These are phyloP conservation scores for Myxozyma neglecta DNA, from an alignment of 805 yeast genomes.

Conservation along the genomic window DNA sequence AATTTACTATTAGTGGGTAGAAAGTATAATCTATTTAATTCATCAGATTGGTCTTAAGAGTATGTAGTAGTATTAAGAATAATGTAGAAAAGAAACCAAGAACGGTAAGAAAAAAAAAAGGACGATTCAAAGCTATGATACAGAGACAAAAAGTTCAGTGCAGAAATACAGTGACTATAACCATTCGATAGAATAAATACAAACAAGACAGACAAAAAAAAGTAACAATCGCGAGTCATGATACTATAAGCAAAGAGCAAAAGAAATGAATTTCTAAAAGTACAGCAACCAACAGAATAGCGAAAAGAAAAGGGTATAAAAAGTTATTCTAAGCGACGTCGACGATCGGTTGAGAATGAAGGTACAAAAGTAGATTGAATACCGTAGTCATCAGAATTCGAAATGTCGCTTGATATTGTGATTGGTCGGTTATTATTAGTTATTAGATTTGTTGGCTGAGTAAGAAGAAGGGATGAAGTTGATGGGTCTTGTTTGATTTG, in stretches of 20 bases:
- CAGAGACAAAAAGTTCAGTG: too few relatives aligned
- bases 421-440: background rate
- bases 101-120: too few relatives aligned
- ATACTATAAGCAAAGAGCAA: background rate
- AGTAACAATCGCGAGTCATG: background rate
- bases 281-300: background rate
- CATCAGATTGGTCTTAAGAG: too few relatives aligned
- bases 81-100: too few relatives aligned
- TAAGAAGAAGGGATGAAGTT: background rate
- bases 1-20: too few relatives aligned
- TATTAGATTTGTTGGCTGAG: background rate
- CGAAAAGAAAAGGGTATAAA: background rate
- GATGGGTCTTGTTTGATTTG: background rate
- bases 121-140: too few relatives aligned
- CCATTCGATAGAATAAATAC: too few relatives aligned
- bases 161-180: too few relatives aligned
- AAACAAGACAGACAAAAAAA: too few relatives aligned
- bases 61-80: too few relatives aligned
- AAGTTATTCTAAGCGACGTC: slow-evolving; percentile 5
- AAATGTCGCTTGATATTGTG: background rate
- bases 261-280: too few relatives aligned
- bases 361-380: background rate
- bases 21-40: too few relatives aligned
- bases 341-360: background rate
- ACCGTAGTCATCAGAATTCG: background rate